phyloP scores from a whole-genome alignment of 345 rosid genomes.

The Iberis pinnata region DNA sequence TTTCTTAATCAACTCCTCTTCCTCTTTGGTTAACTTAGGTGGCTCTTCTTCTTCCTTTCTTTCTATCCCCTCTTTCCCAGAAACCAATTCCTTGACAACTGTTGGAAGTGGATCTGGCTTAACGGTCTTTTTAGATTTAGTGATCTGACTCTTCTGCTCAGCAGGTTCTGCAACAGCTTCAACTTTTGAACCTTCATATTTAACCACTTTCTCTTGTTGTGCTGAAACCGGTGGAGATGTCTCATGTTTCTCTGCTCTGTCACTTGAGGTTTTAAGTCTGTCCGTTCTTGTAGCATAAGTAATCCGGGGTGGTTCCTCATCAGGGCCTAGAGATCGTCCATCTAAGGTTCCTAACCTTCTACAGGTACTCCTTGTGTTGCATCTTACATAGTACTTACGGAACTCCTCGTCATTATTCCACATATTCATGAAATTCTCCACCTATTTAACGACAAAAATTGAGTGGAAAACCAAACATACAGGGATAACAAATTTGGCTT shows the following conservation, averaged over 20 bases:
- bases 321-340: slow-evolving; percentile 81
- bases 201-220: slow-evolving; percentile 29
- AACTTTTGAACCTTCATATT: slow-evolving; percentile 31
- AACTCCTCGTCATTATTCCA: slow-evolving; percentile 63
- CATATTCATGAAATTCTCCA: slow-evolving; percentile 54
- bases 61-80: slow-evolving; percentile 39
- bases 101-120: slow-evolving; percentile 33
- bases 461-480: slow-evolving; percentile 16
- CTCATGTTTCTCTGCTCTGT: slow-evolving; percentile 28
- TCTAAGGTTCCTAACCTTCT: slow-evolving; percentile 70
- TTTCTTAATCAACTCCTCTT: slow-evolving; percentile 61
- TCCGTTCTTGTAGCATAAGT: slow-evolving; percentile 32
- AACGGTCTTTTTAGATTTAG: slow-evolving; percentile 34
- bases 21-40: slow-evolving; percentile 54
- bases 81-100: slow-evolving; percentile 26
- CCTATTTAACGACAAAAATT: slow-evolving; percentile 37
- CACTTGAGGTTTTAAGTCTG: slow-evolving; percentile 33
- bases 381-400: slow-evolving; percentile 52
- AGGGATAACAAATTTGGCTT: slow-evolving; percentile 15
- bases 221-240: slow-evolving; percentile 26
- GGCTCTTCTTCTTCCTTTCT: slow-evolving; percentile 39
- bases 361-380: slow-evolving; percentile 52
- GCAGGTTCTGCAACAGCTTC: slow-evolving; percentile 31
- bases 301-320: slow-evolving; percentile 55
- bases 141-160: slow-evolving; percentile 39